Evolutionary conservation across 1,139 yeast genomes (phyloP), one percentile per base, ranked within the genome.

Genomic region (Yamadazyma atlantica): DNA sequence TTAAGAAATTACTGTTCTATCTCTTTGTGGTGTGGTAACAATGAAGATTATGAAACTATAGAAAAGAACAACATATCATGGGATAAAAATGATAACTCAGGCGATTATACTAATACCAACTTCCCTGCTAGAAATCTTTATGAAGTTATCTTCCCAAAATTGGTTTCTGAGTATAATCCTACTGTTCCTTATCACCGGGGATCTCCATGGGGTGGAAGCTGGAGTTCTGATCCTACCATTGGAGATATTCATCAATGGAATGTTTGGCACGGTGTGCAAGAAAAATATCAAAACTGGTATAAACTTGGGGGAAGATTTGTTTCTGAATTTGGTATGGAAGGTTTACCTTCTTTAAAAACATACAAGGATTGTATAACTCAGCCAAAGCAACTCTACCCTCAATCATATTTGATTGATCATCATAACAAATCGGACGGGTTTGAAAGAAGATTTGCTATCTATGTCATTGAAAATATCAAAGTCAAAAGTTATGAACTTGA

Each of bases 191-290:
- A 70, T 43, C 66, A 61, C 36, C 56, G 54, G 9, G 69, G 74
- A 5, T 65, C 71, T 8, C 76, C 76, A 0, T 69, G 60, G 49
- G 63, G 69, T 4, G 68, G 69, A 2, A 38, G 43, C 5, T 44
- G 43, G 4, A 52, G 71, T n/a, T 46, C 54, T 6, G 69, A 65
- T 42, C 47, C 54, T 4, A 60, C 62, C 0, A 47, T 58, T 15
- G 76, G 76, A 1, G 76, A 70, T 45, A 49, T 65, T 8, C 76
- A 70, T 45, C 73, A 67, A 43, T 70, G 76, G 76, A 64, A 69
- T 39, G 70, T 70, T 2, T 69, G 75, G 75, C 75, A 70, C 41
- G 73, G 73, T 2, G 44, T 52, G 5, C 68, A 66, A 53, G 65
- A 61, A 32, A 58, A 57, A 32, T 70, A 69, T 43, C 76, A 70